phyloP scores from a whole-genome alignment of 2,329 filamentous ascomycete species.

The Epichloe gansuensis region DNA sequence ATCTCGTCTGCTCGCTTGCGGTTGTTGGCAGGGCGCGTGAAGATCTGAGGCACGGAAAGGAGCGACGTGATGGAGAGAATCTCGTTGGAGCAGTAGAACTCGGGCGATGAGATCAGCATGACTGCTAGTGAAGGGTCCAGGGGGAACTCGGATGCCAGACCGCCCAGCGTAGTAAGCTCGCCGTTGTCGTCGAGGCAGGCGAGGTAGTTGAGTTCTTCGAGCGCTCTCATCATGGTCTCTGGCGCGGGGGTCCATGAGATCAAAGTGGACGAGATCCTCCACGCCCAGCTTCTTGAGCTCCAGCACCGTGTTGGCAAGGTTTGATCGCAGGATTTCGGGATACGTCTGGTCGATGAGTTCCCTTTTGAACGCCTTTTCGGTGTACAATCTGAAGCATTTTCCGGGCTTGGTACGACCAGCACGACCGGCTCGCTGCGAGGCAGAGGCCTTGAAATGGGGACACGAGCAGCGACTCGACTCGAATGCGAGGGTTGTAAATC shows the following conservation, averaged over 20 bases:
- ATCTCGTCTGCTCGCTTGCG: constrained; percentile 93
- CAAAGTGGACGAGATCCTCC: constrained; percentile 92
- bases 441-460: constrained; percentile 95
- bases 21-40: constrained; percentile 72
- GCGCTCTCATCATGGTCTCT: constrained; percentile 93
- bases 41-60: constrained; percentile 88
- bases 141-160: constrained; percentile 86
- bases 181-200: constrained; percentile 95
- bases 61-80: constrained; percentile 90
- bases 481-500: constrained; percentile 93
- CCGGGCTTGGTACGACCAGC: constrained; percentile 95
- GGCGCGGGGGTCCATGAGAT: constrained; percentile 98
- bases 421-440: constrained; percentile 95
- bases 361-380: constrained; percentile 90
- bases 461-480: constrained; percentile 93
- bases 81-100: constrained; percentile 98
- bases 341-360: constrained; percentile 97
- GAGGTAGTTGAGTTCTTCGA: constrained; percentile 96
- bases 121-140: constrained; percentile 89
- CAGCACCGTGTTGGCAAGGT: constrained; percentile 85
- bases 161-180: constrained; percentile 75
- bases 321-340: constrained; percentile 88
- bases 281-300: constrained; percentile 96
- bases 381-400: constrained; percentile 97
- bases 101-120: constrained; percentile 94